Percentiles rank a stretch among this genome's conserved stretches.
Conservation (phyloP, 208 protist species). For the Crithidia acanthocephali region DNA sequence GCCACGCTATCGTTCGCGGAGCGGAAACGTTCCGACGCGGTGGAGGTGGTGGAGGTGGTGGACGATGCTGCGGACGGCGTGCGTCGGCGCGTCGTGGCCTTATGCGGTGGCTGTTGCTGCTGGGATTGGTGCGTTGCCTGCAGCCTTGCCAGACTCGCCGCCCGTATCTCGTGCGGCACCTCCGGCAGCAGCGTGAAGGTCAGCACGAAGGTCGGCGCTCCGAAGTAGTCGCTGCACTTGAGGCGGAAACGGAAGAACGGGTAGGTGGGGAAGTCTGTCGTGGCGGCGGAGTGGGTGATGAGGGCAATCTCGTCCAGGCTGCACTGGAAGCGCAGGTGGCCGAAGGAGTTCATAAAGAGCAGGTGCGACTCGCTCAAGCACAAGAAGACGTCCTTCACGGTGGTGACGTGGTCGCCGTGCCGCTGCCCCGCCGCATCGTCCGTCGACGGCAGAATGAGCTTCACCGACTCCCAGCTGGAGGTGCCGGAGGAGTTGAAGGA, state of each 20-base stretch:
- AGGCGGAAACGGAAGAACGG: constrained; percentile 25
- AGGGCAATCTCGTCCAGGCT: constrained; percentile 39
- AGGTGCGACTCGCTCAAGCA: constrained; percentile 42
- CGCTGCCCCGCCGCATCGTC: neutral
- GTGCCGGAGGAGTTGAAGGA: neutral
- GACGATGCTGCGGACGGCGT: neutral
- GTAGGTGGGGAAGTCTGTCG: constrained; percentile 4
- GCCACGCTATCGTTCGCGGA: neutral
- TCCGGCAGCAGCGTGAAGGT: constrained; percentile 26
- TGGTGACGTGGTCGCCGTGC: constrained; percentile 13
- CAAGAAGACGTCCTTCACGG: constrained; percentile 46
- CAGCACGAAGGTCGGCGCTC: constrained; percentile 19
- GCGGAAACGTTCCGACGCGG: neutral
- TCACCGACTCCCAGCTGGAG: constrained; percentile 34
- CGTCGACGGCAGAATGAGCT: constrained; percentile 23
- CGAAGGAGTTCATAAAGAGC: constrained; percentile 55
- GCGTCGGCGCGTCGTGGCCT: neutral
- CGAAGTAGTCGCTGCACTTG: constrained; percentile 16
- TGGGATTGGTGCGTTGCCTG: neutral
- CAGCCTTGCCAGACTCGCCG: neutral
- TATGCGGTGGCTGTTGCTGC: neutral
- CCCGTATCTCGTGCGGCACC: constrained; percentile 10
- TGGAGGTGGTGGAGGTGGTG: neutral
- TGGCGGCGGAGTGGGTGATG: constrained; percentile 36
- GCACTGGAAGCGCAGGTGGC: constrained; percentile 37